phyloP scores from a whole-genome alignment of 2,329 filamentous ascomycete genomes.

The Curvularia sp. region DNA sequence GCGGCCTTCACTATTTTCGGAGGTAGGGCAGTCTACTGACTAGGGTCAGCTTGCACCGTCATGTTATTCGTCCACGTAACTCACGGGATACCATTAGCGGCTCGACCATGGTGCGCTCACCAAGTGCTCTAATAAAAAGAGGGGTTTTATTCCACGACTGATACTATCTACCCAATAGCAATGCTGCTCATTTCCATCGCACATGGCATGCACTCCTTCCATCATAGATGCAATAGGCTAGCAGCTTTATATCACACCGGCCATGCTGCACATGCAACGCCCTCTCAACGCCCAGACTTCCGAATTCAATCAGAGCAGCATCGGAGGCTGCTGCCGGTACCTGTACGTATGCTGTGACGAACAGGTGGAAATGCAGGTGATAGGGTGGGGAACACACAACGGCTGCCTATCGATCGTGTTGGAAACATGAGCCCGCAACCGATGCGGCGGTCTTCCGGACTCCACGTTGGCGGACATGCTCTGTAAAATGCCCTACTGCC shows the following conservation, averaged over 20 bases:
- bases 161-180: slow-evolving; percentile 26
- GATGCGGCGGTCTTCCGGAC: slow-evolving; percentile 14
- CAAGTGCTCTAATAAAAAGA: slow-evolving; percentile 15
- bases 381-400: slow-evolving; percentile 4
- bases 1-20: slow-evolving; percentile 44
- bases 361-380: slow-evolving; percentile 18
- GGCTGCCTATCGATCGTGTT: slow-evolving; percentile 17
- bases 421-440: slow-evolving; percentile 20
- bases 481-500: slow-evolving; percentile 10
- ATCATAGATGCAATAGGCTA: background rate
- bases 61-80: slow-evolving; percentile 49
- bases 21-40: slow-evolving; percentile 29
- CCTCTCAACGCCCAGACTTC: slow-evolving; percentile 9
- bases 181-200: slow-evolving; percentile 22
- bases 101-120: slow-evolving; percentile 24
- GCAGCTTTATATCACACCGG: background rate
- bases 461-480: slow-evolving; percentile 11
- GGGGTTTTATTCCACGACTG: slow-evolving; percentile 23
- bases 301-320: slow-evolving; percentile 5
- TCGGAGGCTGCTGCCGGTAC: slow-evolving; percentile 32
- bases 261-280: slow-evolving; percentile 6
- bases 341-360: slow-evolving; percentile 28
- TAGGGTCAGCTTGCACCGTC: slow-evolving; percentile 27
- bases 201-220: slow-evolving; percentile 25
- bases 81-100: slow-evolving; percentile 34